Conservation (phyloP, 2,329 filamentous ascomycete genomes). For the Colletotrichum agaves region DNA sequence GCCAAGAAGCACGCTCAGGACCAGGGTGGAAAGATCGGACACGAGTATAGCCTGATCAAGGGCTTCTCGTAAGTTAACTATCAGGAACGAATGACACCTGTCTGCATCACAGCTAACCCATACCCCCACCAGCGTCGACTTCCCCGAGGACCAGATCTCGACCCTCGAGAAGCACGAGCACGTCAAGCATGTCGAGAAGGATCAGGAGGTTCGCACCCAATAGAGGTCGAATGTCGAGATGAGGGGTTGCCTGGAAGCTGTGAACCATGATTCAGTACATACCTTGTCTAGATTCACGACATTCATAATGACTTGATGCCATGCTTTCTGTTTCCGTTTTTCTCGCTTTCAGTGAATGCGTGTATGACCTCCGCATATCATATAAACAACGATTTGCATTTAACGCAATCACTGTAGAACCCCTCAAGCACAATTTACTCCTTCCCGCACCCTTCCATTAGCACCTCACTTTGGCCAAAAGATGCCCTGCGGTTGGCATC, state of each 20-base stretch:
- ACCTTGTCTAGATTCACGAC: conserved; percentile 15
- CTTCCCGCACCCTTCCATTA: background rate
- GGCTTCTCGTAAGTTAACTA: conserved; percentile 86
- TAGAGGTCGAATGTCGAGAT: conserved; percentile 52
- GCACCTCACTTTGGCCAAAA: background rate
- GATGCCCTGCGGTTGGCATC: conserved; percentile 21
- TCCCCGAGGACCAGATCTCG: conserved; percentile 72
- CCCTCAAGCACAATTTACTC: background rate
- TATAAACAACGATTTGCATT: background rate
- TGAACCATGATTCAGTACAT: conserved; percentile 14
- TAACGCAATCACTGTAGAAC: background rate
- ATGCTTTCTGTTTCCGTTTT: background rate
- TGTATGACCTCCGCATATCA: background rate
- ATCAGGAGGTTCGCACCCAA: conserved; percentile 77
- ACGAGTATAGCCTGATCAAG: conserved; percentile 90
- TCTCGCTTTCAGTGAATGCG: background rate
- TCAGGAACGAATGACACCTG: background rate
- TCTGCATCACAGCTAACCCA: background rate
- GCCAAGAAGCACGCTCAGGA: conserved; percentile 80
- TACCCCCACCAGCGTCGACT: conserved; percentile 71
- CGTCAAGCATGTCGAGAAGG: conserved; percentile 79
- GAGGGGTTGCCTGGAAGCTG: background rate
- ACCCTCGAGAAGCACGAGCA: conserved; percentile 76
- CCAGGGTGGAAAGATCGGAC: conserved; percentile 84
- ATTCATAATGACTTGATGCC: conserved; percentile 24